Conservation (phyloP, 2,329 filamentous ascomycete species). For the Corinectria fuckeliana region DNA sequence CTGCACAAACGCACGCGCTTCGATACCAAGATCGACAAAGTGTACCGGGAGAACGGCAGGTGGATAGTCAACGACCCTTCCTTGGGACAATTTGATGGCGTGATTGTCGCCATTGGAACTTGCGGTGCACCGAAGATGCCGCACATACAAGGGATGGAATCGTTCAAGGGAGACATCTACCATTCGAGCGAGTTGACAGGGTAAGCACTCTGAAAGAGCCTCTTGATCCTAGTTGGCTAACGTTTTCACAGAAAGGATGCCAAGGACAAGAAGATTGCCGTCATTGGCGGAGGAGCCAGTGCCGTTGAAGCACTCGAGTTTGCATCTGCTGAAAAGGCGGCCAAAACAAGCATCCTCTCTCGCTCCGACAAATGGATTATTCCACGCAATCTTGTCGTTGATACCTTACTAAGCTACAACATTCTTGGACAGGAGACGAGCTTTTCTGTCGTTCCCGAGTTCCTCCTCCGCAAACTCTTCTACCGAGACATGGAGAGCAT, state of each 20-base stretch:
- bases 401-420: constrained; percentile 77
- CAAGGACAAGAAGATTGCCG: constrained; percentile 75
- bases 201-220: constrained; percentile 32
- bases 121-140: constrained; percentile 82
- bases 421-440: constrained; percentile 79
- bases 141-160: constrained; percentile 70
- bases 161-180: constrained; percentile 74
- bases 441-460: constrained; percentile 80
- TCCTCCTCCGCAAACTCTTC: constrained; percentile 77
- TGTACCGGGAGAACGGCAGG: constrained; percentile 72
- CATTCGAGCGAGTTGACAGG: constrained; percentile 79
- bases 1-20: constrained; percentile 76
- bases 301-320: constrained; percentile 86
- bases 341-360: constrained; percentile 74
- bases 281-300: constrained; percentile 81
- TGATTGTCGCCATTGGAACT: constrained; percentile 80
- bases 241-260: constrained; percentile 62
- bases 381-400: constrained; percentile 77
- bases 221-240: constrained; percentile 24
- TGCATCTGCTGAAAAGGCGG: constrained; percentile 69
- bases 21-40: constrained; percentile 70
- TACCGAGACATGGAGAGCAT: constrained; percentile 81
- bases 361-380: constrained; percentile 89
- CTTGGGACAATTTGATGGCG: constrained; percentile 77
- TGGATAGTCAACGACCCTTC: constrained; percentile 80